Evolutionary conservation across 2,329 filamentous ascomycete genomes (phyloP), one percentile per base, ranked within the genome.

Genomic region (Cladobotryum mycophilum): DNA sequence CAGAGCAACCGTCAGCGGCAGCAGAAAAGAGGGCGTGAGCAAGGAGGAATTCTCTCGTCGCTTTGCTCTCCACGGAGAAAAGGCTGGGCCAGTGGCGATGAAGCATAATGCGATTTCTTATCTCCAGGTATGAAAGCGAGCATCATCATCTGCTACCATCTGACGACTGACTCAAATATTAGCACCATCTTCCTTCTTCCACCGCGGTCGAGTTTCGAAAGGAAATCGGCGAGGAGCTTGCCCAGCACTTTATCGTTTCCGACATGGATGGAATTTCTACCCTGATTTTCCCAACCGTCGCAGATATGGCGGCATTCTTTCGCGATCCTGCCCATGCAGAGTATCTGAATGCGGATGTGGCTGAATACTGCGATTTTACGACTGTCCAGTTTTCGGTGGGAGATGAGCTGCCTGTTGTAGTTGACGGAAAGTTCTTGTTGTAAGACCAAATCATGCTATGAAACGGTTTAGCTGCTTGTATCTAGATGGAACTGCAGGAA

Each of bases 91-190:
- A 7, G 2, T 51, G 5, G 38, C 37, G 5, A 20, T 33, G 30
- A 51, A 51, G 38, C 38, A 51, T 35, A 51, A 51, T 14, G 38
- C 43, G 17, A 51, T 51, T 1, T 51, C 48, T 17, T 51, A 51
- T 14, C n/a, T 46, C 12, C 43, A 47, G 44, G 48, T 51, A 51
- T 15, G 35, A 12, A 45, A n/a, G 6, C 17, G 8, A 38, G 9
- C 25, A 30, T 30, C 6, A 30, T 30, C 8, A 6, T 8, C 6
- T 30, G 9, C 8, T 30, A 30, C 9, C 9, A 38, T 18, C 36
- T n/a, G 17, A 2, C 17, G 7, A n/a, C 9, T n/a, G 12, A 38
- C 6, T 4, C 5, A 12, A 13, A 3, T 38, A 38, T n/a, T 15
- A 51, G 48, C 48, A 51, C 25, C 48, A 47, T 6, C 8, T 42